A percentile compares a stretch with the other conserved stretches of the same genome.
These are phyloP conservation scores for Helenozyma rhizophorensis DNA, from an alignment of 805 yeast species.

Conservation along the genomic window DNA sequence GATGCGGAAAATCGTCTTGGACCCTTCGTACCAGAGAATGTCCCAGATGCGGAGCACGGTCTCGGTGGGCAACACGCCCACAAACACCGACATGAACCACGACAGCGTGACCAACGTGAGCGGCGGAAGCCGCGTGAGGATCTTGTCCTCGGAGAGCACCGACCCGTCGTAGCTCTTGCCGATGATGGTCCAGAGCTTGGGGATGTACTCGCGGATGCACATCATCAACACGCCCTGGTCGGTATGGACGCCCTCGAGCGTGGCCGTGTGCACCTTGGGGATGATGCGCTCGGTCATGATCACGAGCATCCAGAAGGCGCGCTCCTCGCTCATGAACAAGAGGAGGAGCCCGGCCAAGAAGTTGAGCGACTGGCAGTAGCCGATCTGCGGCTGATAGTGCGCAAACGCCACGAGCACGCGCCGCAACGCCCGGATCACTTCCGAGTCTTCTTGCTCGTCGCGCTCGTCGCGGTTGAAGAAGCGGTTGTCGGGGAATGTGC, in stretches of 20 bases:
- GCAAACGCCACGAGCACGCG: conserved; percentile 83
- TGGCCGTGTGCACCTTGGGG: conserved; percentile 88
- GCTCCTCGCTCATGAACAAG: conserved; percentile 84
- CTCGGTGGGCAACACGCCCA: conserved; percentile 86
- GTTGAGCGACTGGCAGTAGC: conserved; percentile 94
- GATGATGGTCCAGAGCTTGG: conserved; percentile 65
- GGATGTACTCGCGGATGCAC: conserved; percentile 78
- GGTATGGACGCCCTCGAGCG: conserved; percentile 88
- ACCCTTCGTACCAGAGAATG: conserved; percentile 87
- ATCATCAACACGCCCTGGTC: conserved; percentile 94
- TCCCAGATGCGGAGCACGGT: conserved; percentile 91
- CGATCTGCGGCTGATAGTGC: conserved; percentile 80
- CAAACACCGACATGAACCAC: conserved; percentile 98
- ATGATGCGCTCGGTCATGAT: conserved; percentile 79
- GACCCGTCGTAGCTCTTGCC: conserved; percentile 38
- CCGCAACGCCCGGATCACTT: conserved; percentile 65
- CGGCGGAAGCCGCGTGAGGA: conserved; percentile 78
- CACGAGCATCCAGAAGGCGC: conserved; percentile 93
- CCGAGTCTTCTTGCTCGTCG: conserved; percentile 42
- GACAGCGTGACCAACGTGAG: conserved; percentile 90
- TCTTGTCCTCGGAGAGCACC: conserved; percentile 41
- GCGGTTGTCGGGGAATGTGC: conserved; percentile 93
- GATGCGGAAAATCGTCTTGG: conserved; percentile 78
- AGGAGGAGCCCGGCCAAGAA: conserved; percentile 85
- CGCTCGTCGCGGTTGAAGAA: conserved; percentile 49